Evolutionary conservation across 1,139 yeast genomes (phyloP), one percentile per base, ranked within the genome.

Genomic region (Hyphopichia wangnamkhiaoensis): DNA sequence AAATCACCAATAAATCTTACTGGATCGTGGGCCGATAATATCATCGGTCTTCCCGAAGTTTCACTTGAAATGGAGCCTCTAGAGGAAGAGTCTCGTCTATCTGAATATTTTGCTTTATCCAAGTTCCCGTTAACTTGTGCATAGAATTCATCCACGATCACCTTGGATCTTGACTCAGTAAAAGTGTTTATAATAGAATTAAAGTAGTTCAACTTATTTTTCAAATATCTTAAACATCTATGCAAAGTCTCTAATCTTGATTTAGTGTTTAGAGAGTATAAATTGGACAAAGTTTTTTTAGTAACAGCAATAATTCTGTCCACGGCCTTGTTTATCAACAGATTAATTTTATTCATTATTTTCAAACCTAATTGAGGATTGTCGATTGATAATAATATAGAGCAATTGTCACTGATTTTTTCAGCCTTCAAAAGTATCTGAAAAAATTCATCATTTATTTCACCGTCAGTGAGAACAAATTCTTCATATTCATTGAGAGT

Each of bases 1-100:
- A 93, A 74, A 58, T 90, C 98, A 20, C 98, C 96, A 15, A 88
- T 74, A 50, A 82, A 90, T 42, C 96, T 71, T 15, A 81, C 68
- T 2, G 96, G 88, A 59, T 93, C 97, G 56, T 84, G 87, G 0
- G 91, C 84, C 9, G 84, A 76, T 36, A 84, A 65, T 34, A 79
- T 75, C 17, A 88, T 68, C 2, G 91, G 86, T 44, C 80, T 63
- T 43, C 42, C 46, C 40, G 17, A 24, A 20, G 28, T 31, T n/a
- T 34, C 38, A 13, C 51, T 46, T 3, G 52, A 54, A 39, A 36
- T 41, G 38, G 16, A 43, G 14, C 49, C 38, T 31, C 46, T 26
- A 5, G 29, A 17, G 23, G 16, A 28, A 18, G 26, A 34, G 14
- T 23, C 23, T 6, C 34, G n/a, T 16, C 34, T 13, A 6, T 29